Conservation (phyloP, 257 asterid genomes). For the Ligustrum vulgare region DNA sequence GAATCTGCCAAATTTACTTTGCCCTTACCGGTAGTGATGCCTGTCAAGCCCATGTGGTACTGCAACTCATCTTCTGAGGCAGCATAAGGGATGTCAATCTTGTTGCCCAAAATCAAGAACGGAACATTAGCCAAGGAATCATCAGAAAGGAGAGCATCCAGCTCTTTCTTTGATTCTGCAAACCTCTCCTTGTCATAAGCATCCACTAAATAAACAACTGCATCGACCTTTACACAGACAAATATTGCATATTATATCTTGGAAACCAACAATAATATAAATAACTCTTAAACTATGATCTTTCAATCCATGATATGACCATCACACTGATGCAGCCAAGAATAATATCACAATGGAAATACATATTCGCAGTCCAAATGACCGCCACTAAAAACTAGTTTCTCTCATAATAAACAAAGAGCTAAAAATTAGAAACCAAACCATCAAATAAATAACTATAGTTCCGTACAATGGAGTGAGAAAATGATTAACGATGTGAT, state of each 20-base stretch:
- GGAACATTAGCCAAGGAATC: slow-evolving; percentile 75
- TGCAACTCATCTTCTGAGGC: slow-evolving; percentile 82
- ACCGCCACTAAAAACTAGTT: neutral
- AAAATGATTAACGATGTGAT: neutral
- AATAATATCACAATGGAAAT: slow-evolving; percentile 10
- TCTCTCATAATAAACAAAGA: neutral
- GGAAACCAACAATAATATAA: neutral
- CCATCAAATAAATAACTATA: neutral
- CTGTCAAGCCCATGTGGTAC: slow-evolving; percentile 59
- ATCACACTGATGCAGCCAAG: neutral
- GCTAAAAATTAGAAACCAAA: neutral
- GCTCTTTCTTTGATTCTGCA: slow-evolving; percentile 79
- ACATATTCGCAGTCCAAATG: neutral
- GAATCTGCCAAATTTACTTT: slow-evolving; percentile 68
- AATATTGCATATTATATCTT: neutral
- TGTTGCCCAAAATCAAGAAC: slow-evolving; percentile 78
- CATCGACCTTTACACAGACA: slow-evolving; percentile 63
- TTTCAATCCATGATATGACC: neutral
- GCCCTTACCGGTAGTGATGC: slow-evolving; percentile 78
- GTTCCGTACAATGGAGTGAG: neutral
- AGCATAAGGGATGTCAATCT: slow-evolving; percentile 81
- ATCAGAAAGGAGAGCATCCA: slow-evolving; percentile 75
- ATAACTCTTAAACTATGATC: neutral
- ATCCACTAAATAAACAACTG: slow-evolving; percentile 77
- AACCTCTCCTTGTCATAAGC: slow-evolving; percentile 78